These are phyloP conservation scores for Spiromastix sp. DNA, from an alignment of 2,329 filamentous ascomycete species.

Conservation along the genomic window DNA sequence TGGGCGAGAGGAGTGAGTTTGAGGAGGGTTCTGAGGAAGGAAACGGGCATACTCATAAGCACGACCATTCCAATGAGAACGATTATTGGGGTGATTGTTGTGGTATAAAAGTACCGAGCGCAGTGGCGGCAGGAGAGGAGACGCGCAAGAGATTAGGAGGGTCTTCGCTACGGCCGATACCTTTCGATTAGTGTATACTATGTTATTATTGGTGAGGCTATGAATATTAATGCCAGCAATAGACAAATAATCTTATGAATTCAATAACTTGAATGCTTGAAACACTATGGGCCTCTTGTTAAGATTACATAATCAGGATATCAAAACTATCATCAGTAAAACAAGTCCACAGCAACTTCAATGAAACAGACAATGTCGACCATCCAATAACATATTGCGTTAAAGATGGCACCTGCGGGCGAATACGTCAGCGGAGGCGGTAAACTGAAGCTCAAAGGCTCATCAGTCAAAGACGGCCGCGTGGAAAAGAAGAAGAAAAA, in stretches of 20 bases:
- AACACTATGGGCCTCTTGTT: too few relatives aligned
- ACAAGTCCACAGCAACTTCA: too few relatives aligned
- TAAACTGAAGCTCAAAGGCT: slow-evolving; percentile 77
- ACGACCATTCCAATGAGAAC: slow-evolving; percentile 29
- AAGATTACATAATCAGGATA: too few relatives aligned
- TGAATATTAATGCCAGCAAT: too few relatives aligned
- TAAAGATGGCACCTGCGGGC: slow-evolving; percentile 30
- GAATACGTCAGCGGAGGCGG: slow-evolving; percentile 66
- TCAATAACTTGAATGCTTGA: too few relatives aligned
- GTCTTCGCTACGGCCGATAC: slow-evolving; percentile 51
- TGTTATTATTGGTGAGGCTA: too few relatives aligned
- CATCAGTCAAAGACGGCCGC: slow-evolving; percentile 43
- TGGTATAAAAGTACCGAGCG: slow-evolving; percentile 93
- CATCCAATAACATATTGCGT: too few relatives aligned
- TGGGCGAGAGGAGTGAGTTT: slow-evolving; percentile 48
- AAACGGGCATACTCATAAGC: slow-evolving; percentile 61
- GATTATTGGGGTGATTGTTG: slow-evolving; percentile 87
- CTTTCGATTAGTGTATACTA: slow-evolving; percentile 39
- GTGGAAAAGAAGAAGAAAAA: slow-evolving; percentile 42
- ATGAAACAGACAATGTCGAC: too few relatives aligned
- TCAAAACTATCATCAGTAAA: too few relatives aligned
- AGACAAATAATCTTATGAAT: slow-evolving; percentile 3
- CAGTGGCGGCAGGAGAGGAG: slow-evolving; percentile 81
- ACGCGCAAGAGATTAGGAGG: slow-evolving; percentile 63
- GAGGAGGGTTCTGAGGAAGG: slow-evolving; percentile 51